Evolutionary conservation across 2,329 filamentous ascomycete species (phyloP), one percentile per base, ranked within the genome.

Genomic region (Aureobasidium pullulans): DNA sequence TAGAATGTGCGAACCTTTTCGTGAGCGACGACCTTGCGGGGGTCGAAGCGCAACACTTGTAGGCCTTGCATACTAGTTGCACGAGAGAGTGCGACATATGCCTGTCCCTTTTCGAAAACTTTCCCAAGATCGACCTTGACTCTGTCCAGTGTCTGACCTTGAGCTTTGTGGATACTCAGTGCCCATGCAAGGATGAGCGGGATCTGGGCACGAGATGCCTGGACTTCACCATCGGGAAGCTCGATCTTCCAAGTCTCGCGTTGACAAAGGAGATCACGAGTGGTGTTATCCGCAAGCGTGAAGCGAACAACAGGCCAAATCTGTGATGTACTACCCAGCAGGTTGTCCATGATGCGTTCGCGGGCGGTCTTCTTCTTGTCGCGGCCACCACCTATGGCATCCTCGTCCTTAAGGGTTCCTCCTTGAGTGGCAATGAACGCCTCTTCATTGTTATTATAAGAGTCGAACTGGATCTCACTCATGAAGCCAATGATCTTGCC

Each of bases 131-230:
- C 91, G 29, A 99, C 94, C 69, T 96, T 96, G 61, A 99, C 94
- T 53, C 93, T 82, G 69, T 96, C 91, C 29, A 96, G 77, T 1
- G 93, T 97, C 72, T 97, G 93, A 1, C 93, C 93, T 71, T 97
- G 93, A 0, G 94, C 94, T 75, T 99, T 99, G 78, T 99, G 94
- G 61, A 99, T 99, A 1, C 91, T 96, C 19, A 99, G 76, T 1
- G 94, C 94, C 94, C 94, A 99, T 0, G 94, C 94, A 32, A 99
- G 80, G 63, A 99, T 97, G 53, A 99, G 80, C 0, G 94, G 94
- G 5, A 84, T 73, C 61, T 84, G 81, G 47, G 81, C 82, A 40
- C 94, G 88, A 62, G 90, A 89, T 1, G 94, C 94, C 72, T 96
- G 91, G 0, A 97, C 81, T 71, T 97, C 92, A 48, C 94, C 94